Conservation (phyloP, 805 yeast genomes). For the Starmerella roubikii region DNA sequence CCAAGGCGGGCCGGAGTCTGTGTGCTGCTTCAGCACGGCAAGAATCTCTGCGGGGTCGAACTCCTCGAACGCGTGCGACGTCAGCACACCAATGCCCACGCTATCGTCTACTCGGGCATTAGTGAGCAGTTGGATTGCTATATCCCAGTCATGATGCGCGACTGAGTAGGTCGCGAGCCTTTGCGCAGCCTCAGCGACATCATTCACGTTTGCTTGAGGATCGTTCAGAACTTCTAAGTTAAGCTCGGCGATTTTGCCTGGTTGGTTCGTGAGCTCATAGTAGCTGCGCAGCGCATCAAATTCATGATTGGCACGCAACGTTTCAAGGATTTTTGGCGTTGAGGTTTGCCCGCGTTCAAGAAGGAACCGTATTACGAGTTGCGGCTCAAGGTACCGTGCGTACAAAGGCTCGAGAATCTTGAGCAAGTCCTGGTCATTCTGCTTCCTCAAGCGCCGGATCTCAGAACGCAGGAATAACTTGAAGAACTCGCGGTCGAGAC, state of each 20-base stretch:
- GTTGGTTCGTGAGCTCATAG: constrained; percentile 2
- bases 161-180: constrained; percentile 19
- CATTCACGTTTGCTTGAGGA: background rate
- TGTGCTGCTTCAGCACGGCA: constrained; percentile 22
- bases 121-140: constrained; percentile 19
- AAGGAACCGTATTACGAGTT: constrained; percentile 7
- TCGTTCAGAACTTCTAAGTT: constrained; percentile 12
- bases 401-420: background rate
- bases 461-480: constrained; percentile 5
- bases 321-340: constrained; percentile 1
- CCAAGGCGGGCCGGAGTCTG: constrained; percentile 28
- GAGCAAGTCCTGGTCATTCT: too few relatives aligned
- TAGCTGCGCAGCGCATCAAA: constrained; percentile 15
- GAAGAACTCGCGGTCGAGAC: constrained; percentile 4
- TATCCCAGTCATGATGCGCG: constrained; percentile 22
- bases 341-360: constrained; percentile 6
- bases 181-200: constrained; percentile 21
- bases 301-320: constrained; percentile 6
- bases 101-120: constrained; percentile 8
- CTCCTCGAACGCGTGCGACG: constrained; percentile 17
- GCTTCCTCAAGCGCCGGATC: constrained; percentile 3
- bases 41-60: constrained; percentile 23
- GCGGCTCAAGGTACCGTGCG: background rate
- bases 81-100: constrained; percentile 26
- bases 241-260: constrained; percentile 18